Evolutionary conservation across 169 alveolate species (phyloP).

Genomic region (Plasmodium inui): DNA sequence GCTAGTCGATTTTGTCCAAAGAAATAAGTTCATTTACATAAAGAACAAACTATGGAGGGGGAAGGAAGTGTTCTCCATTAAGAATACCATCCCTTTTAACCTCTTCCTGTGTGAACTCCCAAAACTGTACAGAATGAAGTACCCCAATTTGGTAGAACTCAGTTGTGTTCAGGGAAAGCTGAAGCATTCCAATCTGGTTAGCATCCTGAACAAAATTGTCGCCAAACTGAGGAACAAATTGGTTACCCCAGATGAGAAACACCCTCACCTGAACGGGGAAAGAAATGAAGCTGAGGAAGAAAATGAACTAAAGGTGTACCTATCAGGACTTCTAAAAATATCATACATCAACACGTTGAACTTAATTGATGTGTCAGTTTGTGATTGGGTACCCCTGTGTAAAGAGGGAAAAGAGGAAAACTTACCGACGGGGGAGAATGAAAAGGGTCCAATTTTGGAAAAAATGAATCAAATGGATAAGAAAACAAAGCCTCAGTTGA

Average conservation of each 20-base stretch:
- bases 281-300: background rate
- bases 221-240: background rate
- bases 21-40: constrained; percentile 30
- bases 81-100: constrained; percentile 26
- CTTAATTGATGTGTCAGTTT: constrained; percentile 32
- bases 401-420: background rate
- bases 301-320: constrained; percentile 6
- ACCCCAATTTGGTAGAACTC: constrained; percentile 37
- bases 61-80: constrained; percentile 7
- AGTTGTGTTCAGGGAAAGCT: constrained; percentile 27
- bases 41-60: constrained; percentile 66
- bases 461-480: background rate
- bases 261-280: background rate
- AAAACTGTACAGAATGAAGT: constrained; percentile 21
- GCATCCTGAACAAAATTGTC: constrained; percentile 11
- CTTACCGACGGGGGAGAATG: background rate
- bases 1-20: constrained; percentile 23
- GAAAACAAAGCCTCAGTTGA: constrained; percentile 1
- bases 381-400: constrained; percentile 6
- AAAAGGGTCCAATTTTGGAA: background rate
- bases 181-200: constrained; percentile 37
- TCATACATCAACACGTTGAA: constrained; percentile 64
- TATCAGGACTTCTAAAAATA: constrained; percentile 52
- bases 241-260: background rate
- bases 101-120: constrained; percentile 68